Conservation (phyloP, 345 rosid species). For the Brassica napus region DNA sequence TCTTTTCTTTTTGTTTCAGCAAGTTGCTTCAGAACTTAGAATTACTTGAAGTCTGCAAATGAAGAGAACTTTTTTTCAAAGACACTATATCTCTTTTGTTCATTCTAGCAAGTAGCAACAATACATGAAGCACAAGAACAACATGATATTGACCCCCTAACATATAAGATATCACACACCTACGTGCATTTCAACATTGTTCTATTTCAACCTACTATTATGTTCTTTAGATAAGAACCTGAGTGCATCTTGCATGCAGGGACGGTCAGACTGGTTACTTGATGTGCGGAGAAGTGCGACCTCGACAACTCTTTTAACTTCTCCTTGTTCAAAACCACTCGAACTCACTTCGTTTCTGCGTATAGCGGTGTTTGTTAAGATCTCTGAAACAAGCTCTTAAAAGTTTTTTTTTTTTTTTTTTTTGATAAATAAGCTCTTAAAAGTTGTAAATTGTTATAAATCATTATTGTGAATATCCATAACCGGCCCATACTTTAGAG, state of each 20-base stretch:
- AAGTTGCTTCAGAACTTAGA: slow-evolving; percentile 7
- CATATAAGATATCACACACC: neutral
- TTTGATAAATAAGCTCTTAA: no score
- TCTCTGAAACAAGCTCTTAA: no score
- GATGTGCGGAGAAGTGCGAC: slow-evolving; percentile 72
- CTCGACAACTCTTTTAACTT: slow-evolving; percentile 58
- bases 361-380: slow-evolving; percentile 17
- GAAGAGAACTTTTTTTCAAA: no score
- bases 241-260: slow-evolving; percentile 64
- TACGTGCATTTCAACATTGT: no score
- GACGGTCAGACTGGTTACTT: slow-evolving; percentile 54
- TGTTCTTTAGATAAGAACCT: slow-evolving; percentile 56
- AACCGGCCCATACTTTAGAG: no score
- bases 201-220: slow-evolving; percentile 17
- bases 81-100: no score
- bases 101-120: neutral
- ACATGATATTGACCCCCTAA: neutral
- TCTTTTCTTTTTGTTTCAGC: neutral
- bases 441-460: no score
- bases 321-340: slow-evolving; percentile 35
- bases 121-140: slow-evolving; percentile 12
- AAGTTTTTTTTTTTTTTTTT: no score
- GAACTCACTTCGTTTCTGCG: slow-evolving; percentile 44
- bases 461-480: no score
- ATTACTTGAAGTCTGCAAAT: neutral